Base-by-base conservation (phyloP, 345 rosid species). In the Corchorus capsularis region DNA sequence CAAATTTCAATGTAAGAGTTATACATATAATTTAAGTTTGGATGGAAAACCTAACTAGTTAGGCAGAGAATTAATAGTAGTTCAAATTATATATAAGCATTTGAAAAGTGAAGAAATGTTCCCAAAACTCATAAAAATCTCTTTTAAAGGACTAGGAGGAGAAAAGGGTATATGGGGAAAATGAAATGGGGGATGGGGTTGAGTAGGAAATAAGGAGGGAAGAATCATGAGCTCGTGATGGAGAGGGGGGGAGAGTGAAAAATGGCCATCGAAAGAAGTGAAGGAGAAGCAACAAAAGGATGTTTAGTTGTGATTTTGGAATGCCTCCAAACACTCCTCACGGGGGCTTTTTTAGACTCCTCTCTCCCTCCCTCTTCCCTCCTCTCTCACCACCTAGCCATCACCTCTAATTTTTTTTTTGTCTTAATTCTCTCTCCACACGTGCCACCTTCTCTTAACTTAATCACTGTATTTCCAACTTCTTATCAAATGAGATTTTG, bases 261-360 rank as follows among this genome's bases (percentile, higher is more conserved):
- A 45, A 57, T 72, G 74, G 73, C 12, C 89, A 85, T 87, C 60
- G 85, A 83, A 87, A 87, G 70, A 72, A 82, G 87, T 75, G 90
- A 85, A 80, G 69, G 77, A 73, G 81, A 81, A 79, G 71, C 65
- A 83, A 79, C 81, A 83, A 80, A 78, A 69, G 45, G 76, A 75
- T 83, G 81, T 78, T 77, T 65, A 56, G 79, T 76, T 79, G 85
- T 78, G 84, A 60, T 8, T 70, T 84, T 80, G 75, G 90, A 82
- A 85, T 84, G 86, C 67, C 73, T 85, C 89, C 87, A 86, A 86
- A 79, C 74, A 76, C 80, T 72, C 87, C 90, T 89, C 92, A 89
- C 92, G 92, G 89, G 92, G 75, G 10, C 12, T 35, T 75, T 62
- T 43, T 50, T 54, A 22, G 66, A 10, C 62, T 43, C 63, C 63